Conservation (phyloP, 2,329 filamentous ascomycete genomes). For the Ophiostoma triangulosporum region DNA sequence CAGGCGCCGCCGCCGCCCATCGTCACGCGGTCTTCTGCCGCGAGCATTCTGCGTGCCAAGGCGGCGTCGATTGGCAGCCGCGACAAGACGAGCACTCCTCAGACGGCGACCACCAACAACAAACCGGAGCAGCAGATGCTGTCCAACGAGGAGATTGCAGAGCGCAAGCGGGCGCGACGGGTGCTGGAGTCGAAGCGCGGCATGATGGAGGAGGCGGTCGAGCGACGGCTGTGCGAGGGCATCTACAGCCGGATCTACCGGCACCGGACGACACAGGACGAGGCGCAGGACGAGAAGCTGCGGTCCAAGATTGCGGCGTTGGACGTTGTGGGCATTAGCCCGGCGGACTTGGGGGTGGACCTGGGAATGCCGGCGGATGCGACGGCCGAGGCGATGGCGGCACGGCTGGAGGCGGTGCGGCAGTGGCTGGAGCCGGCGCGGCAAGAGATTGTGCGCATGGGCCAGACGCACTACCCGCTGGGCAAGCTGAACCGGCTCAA, state of each 20-base stretch:
- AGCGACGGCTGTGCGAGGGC: constrained; percentile 70
- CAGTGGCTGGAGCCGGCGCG: constrained; percentile 59
- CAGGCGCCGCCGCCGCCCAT: constrained; percentile 38
- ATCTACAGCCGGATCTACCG: constrained; percentile 84
- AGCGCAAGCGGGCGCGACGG: constrained; percentile 65
- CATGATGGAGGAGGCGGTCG: constrained; percentile 79
- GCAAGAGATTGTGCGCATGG: constrained; percentile 65
- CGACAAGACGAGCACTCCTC: constrained; percentile 31
- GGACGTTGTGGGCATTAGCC: constrained; percentile 77
- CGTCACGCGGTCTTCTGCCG: constrained; percentile 37
- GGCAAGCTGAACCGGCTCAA: constrained; percentile 86
- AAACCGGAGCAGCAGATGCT: constrained; percentile 68
- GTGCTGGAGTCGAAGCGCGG: constrained; percentile 64
- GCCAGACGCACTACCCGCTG: constrained; percentile 71
- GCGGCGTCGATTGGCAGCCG: constrained; percentile 38
- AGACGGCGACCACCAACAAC: constrained; percentile 23
- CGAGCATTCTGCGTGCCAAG: constrained; percentile 42
- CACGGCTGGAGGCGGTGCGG: constrained; percentile 54
- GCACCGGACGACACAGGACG: constrained; percentile 82
- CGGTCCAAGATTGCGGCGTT: constrained; percentile 87
- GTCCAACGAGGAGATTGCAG: constrained; percentile 73
- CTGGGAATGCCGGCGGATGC: constrained; percentile 40
- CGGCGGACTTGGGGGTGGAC: constrained; percentile 72
- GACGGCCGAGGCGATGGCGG: constrained; percentile 41
- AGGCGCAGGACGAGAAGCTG: constrained; percentile 86